Evolutionary conservation across 2,329 filamentous ascomycete genomes (phyloP), one percentile per base, ranked within the genome.

Genomic region (Ophiostoma australiae): DNA sequence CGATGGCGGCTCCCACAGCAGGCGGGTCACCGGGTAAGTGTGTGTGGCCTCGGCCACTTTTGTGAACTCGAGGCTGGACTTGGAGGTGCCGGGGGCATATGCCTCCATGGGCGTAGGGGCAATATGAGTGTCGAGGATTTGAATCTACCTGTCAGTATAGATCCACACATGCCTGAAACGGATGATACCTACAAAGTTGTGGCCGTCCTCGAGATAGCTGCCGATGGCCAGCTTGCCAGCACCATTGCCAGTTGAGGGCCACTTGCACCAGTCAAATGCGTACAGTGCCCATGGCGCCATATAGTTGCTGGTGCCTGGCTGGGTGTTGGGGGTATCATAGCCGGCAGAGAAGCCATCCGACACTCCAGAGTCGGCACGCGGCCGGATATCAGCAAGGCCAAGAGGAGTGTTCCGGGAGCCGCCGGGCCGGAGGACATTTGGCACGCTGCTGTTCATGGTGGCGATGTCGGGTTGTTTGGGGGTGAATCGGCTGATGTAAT

Each of bases 191-290:
- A 97, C 93, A 84, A 96, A 99, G 79, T 99, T 99, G 82, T 99
- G 95, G 6, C 94, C 94, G 80, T 99, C 95, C 81, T 99, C 95
- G 69, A 98, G 83, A 79, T 98, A 98, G 82, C 95, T 99, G 72
- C 94, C 95, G 55, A 99, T 86, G 15, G 95, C 95, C 76, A 99
- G 87, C 81, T 98, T 98, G 55, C 95, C 95, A 3, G 92, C 93
- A 73, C 92, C 90, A 75, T 89, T 89, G 76, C 81, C 89, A 77
- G 93, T 88, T 2, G 94, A 89, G 20, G 91, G 89, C 94, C 95
- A 99, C 81, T 99, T 99, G 83, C 95, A 99, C 95, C 95, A 99
- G 82, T 99, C 95, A 77, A 97, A 94, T 15, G 95, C 94, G 79
- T 98, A 99, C 70, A 97, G 90, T 17, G 93, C 91, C 93, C 95